phyloP scores from a whole-genome alignment of 1,139 yeast species.

The Magnusiomyces ingens region DNA sequence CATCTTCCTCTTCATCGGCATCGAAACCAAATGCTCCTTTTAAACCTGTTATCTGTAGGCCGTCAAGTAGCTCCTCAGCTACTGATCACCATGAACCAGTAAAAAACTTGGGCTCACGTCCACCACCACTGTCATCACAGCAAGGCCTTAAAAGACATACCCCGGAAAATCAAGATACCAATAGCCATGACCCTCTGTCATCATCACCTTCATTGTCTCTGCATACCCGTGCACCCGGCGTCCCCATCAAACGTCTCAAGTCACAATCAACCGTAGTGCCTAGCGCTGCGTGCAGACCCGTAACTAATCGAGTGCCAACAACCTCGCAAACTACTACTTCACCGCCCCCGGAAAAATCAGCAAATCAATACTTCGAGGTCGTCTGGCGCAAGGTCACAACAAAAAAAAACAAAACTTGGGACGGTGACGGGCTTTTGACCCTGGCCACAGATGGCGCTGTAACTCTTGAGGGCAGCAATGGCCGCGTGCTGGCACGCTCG shows the following conservation, averaged over 20 bases:
- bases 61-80: background rate
- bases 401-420: conserved; percentile 91
- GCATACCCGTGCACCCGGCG: background rate
- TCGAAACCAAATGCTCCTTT: conserved; percentile 5
- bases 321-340: background rate
- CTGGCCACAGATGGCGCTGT: conserved; percentile 20
- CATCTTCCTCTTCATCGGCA: background rate
- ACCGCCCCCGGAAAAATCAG: background rate
- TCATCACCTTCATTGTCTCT: background rate
- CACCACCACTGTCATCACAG: background rate
- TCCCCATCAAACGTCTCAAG: too few species aligned
- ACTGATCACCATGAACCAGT: background rate
- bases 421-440: conserved; percentile 70
- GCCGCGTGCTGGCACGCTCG: conserved; percentile 18
- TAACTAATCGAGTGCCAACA: too few species aligned
- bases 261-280: too few species aligned
- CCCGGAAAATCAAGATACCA: background rate
- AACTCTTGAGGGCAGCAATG: conserved; percentile 23
- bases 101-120: background rate
- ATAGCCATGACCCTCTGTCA: background rate
- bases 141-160: background rate
- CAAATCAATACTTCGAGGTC: conserved; percentile 32
- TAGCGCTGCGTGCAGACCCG: too few species aligned
- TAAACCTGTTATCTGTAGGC: conserved; percentile 1
- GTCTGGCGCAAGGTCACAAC: conserved; percentile 66